phyloP scores from a whole-genome alignment of 768 basidiomycete genomes.

The Suillus occidentalis region DNA sequence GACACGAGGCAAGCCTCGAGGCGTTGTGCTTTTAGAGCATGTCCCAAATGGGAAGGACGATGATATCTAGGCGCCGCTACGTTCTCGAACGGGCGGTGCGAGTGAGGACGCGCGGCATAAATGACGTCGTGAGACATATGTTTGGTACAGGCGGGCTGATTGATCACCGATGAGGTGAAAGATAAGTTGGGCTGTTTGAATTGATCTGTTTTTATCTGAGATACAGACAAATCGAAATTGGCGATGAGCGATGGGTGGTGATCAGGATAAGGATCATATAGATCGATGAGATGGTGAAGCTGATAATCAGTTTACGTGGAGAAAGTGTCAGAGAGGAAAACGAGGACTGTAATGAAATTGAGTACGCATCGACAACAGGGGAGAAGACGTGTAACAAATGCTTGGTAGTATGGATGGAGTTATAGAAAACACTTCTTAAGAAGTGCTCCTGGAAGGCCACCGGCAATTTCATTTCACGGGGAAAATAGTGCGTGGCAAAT shows the following conservation, averaged over 20 bases:
- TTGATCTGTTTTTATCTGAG: slow-evolving; percentile 11
- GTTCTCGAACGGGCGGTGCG: slow-evolving; percentile 2
- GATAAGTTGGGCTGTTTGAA: slow-evolving; percentile 10
- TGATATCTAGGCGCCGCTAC: slow-evolving; percentile 10
- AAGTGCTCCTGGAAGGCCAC: background rate
- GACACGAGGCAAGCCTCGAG: slow-evolving; percentile 29
- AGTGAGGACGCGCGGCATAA: background rate
- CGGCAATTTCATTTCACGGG: slow-evolving; percentile 1
- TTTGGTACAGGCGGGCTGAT: background rate
- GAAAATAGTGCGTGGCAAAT: slow-evolving; percentile 4
- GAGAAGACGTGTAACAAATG: slow-evolving; percentile 3
- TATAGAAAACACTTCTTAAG: background rate
- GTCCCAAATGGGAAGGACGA: slow-evolving; percentile 18
- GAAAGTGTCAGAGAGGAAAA: slow-evolving; percentile 4
- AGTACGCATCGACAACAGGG: background rate
- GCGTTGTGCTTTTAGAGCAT: slow-evolving; percentile 11
- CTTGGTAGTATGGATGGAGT: background rate
- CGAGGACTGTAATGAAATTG: slow-evolving; percentile 2
- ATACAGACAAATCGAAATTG: background rate
- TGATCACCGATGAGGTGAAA: slow-evolving; percentile 5
- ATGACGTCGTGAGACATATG: slow-evolving; percentile 11
- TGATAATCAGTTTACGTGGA: slow-evolving; percentile 11
- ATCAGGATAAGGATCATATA: slow-evolving; percentile 7
- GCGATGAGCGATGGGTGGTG: slow-evolving; percentile 3
- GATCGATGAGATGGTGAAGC: slow-evolving; percentile 9